Percentiles rank a stretch among this genome's conserved stretches.
These are phyloP conservation scores for Colletotrichum theobromicola DNA, from an alignment of 2,329 filamentous ascomycete species.

Conservation along the genomic window DNA sequence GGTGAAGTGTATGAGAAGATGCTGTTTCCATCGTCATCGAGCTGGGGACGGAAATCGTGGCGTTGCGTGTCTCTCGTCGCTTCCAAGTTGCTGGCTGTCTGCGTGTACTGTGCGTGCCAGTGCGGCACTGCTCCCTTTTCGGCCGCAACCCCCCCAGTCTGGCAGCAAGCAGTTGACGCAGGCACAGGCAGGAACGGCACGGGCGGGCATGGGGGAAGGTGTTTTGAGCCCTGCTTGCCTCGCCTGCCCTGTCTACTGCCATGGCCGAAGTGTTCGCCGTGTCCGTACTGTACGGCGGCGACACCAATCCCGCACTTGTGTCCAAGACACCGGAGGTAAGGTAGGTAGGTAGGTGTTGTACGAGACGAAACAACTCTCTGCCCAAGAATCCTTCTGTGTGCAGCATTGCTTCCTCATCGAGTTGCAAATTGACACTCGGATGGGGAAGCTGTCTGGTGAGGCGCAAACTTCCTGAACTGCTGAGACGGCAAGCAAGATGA, in stretches of 20 bases:
- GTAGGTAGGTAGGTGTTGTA: neutral
- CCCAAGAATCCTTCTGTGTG: neutral
- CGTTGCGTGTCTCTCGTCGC: conserved; percentile 12
- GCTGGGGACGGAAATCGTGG: conserved; percentile 21
- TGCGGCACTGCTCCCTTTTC: neutral
- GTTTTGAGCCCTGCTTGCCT: conserved; percentile 2
- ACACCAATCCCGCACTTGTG: neutral
- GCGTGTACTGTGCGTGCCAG: neutral
- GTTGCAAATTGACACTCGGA: neutral
- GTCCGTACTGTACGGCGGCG: neutral
- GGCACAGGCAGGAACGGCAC: conserved; percentile 3
- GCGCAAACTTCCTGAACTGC: neutral
- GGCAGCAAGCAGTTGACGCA: conserved; percentile 1
- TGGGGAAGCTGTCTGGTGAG: neutral
- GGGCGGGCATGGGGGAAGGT: neutral
- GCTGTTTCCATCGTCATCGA: conserved; percentile 17
- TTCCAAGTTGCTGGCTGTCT: neutral
- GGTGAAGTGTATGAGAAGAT: neutral
- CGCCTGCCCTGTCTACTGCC: neutral
- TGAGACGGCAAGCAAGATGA: conserved; percentile 3
- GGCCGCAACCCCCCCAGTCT: neutral
- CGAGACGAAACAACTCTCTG: conserved; percentile 1
- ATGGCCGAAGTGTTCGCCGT: neutral
- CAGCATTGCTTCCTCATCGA: neutral
- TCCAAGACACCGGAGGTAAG: neutral